These are phyloP conservation scores for Globisporangium alternatum DNA, from an alignment of 352 stramenopile genomes.

Conservation along the genomic window DNA sequence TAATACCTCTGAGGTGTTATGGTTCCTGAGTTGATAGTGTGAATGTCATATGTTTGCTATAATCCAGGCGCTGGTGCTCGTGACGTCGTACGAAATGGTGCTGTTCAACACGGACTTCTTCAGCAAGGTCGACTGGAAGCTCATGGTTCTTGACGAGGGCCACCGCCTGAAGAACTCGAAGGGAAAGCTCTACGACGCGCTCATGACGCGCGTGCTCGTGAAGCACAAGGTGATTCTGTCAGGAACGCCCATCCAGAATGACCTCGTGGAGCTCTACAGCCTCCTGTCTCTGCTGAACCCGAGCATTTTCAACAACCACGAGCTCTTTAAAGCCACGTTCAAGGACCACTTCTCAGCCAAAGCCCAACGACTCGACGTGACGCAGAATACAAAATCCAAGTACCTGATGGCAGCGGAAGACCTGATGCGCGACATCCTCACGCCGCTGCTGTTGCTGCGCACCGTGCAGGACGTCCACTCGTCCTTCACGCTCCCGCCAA, in stretches of 20 bases:
- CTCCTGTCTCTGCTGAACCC: conserved; percentile 84
- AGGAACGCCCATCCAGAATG: conserved; percentile 89
- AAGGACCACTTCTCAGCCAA: conserved; percentile 67
- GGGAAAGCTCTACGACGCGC: conserved; percentile 45
- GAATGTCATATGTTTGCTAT: background rate
- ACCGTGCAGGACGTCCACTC: conserved; percentile 69
- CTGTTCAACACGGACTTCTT: conserved; percentile 60
- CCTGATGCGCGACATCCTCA: conserved; percentile 56
- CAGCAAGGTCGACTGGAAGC: conserved; percentile 38
- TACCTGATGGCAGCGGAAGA: conserved; percentile 30
- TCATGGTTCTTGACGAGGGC: conserved; percentile 85
- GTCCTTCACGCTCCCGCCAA: conserved; percentile 61
- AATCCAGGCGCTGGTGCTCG: conserved; percentile 40
- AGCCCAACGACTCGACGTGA: conserved; percentile 31
- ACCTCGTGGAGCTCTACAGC: conserved; percentile 78
- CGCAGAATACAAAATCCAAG: conserved; percentile 25
- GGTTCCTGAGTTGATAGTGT: background rate
- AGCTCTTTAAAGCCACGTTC: conserved; percentile 53
- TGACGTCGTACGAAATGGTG: conserved; percentile 78
- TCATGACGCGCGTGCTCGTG: conserved; percentile 36
- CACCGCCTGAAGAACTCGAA: conserved; percentile 88
- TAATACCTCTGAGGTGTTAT: too few relatives aligned
- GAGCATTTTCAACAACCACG: conserved; percentile 66
- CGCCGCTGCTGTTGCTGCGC: conserved; percentile 58
- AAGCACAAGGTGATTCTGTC: conserved; percentile 62